Evolutionary conservation across 805 yeast species (phyloP).

Genomic region (Candida easanensis): DNA sequence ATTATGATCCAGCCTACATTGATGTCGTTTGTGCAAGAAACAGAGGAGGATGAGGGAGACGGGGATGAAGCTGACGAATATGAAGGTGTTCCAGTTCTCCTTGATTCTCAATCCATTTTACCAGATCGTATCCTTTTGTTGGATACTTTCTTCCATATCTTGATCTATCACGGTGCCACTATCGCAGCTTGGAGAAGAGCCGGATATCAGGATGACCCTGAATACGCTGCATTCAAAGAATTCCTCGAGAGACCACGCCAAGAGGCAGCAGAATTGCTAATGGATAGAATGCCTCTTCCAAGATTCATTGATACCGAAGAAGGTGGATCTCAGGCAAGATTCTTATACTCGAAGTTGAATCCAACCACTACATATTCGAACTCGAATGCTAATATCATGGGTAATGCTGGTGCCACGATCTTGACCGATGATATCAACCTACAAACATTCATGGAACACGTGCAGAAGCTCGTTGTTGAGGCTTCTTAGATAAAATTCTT

Average conservation of each 20-base stretch:
- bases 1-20: constrained; percentile 98
- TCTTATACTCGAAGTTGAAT: constrained; percentile 89
- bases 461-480: constrained; percentile 83
- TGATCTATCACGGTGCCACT: constrained; percentile 92
- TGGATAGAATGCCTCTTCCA: constrained; percentile 96
- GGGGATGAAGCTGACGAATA: constrained; percentile 1
- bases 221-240: constrained; percentile 82
- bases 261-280: constrained; percentile 88
- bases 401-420: constrained; percentile 69
- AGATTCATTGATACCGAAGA: constrained; percentile 96
- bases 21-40: constrained; percentile 78
- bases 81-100: constrained; percentile 59
- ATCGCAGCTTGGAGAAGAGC: constrained; percentile 96
- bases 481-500: too few relatives aligned
- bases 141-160: constrained; percentile 95
- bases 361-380: constrained; percentile 85
- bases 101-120: constrained; percentile 89
- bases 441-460: constrained; percentile 92
- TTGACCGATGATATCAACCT: constrained; percentile 95
- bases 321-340: constrained; percentile 98
- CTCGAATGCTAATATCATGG: constrained; percentile 37
- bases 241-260: constrained; percentile 84
- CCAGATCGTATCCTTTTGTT: constrained; percentile 83
- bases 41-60: constrained; percentile 57
- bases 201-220: constrained; percentile 89